Evolutionary conservation across 2,329 filamentous ascomycete species (phyloP).

Genomic region (Diaporthe citrichinensis): DNA sequence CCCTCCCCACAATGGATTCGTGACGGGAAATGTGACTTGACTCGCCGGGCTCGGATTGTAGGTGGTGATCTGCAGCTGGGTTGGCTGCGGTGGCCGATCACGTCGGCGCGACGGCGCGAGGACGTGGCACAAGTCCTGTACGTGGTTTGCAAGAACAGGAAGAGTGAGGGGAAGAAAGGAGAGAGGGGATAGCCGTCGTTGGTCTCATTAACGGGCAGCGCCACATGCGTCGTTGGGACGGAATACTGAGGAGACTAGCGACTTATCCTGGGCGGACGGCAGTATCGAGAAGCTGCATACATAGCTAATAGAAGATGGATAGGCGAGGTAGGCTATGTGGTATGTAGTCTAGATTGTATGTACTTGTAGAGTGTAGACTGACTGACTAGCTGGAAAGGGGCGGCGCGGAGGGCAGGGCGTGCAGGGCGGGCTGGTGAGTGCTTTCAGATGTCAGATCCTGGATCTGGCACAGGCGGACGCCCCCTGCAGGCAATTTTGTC

Average conservation of each 20-base stretch:
- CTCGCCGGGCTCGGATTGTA: not conserved
- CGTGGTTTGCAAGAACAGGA: not conserved
- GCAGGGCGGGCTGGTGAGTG: not conserved
- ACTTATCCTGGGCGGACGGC: not conserved
- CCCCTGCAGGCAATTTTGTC: constrained; percentile 24
- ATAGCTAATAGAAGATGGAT: not conserved
- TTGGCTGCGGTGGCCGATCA: not conserved
- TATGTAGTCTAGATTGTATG: not conserved
- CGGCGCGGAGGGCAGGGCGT: not conserved
- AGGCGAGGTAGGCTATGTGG: not conserved
- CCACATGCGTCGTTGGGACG: constrained; percentile 4
- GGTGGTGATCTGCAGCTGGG: constrained; percentile 22
- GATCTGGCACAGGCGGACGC: constrained; percentile 7
- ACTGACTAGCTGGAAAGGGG: constrained; percentile 4
- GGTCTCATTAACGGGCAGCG: not conserved
- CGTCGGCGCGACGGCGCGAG: not conserved
- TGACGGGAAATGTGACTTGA: constrained; percentile 11
- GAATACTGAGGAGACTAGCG: not conserved
- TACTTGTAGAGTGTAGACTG: not conserved
- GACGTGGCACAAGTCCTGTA: not conserved
- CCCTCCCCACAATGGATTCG: constrained; percentile 1
- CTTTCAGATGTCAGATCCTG: constrained; percentile 8
- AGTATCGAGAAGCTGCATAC: not conserved
- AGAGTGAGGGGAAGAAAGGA: not conserved
- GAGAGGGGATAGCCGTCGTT: not conserved